Evolutionary conservation across 1,284 basidiomycete species (phyloP), one percentile per base, ranked within the genome.

Genomic region (Tremellales sp.): DNA sequence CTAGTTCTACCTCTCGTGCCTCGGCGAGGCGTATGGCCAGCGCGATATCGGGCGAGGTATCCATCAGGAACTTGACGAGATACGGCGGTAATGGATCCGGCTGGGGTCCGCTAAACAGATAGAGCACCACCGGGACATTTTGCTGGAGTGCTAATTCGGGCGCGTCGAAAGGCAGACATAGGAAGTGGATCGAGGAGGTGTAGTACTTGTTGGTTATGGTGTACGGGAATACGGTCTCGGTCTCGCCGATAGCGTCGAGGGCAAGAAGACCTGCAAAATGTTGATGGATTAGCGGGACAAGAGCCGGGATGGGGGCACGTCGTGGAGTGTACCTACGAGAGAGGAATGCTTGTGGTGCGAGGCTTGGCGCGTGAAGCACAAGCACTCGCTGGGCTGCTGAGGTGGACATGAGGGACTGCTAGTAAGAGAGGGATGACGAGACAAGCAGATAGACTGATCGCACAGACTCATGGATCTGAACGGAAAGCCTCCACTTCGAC

Each of bases 131-230:
- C 0, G 54, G 49, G 10, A 47, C 36, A 10, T 40, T 45, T n/a
- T 41, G 24, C 19, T 48, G 43, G 3, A 21, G 13, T 13, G 22
- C 36, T 12, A 47, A 78, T 63, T 10, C 74, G 66, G 45, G 76
- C 74, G 12, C 48, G 39, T 44, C 46, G 1, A 62, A 38, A 9
- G 51, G 29, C 18, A 57, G 43, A n/a, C 78, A 69, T 5, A 79
- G 74, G 60, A 91, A 86, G 46, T 81, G 78, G 5, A 91, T 84
- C 44, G 79, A 72, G 4, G 88, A 88, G 10, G 81, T 79, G 72
- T 91, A 92, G 71, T 92, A 92, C 68, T 82, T 85, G 75, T 92
- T 91, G 49, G 76, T 74, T 50, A 92, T 86, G 26, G 77, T 83
- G 86, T 87, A 91, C 12, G 82, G 82, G 27, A 85, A 69, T n/a